Conservation (phyloP, 1,139 yeast species). For the Hanseniaspora gamundiae region DNA sequence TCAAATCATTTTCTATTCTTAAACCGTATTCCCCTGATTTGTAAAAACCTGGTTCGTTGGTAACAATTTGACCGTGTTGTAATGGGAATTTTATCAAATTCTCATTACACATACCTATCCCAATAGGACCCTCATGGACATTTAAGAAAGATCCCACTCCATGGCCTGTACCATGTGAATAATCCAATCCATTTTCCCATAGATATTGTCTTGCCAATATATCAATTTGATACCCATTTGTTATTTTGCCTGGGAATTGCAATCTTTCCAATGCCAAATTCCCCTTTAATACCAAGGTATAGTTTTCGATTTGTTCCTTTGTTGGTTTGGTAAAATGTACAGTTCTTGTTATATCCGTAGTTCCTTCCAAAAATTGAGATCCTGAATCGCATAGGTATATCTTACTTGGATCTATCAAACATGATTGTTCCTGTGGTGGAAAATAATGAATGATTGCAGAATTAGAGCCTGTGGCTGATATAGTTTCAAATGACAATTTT, state of each 20-base stretch:
- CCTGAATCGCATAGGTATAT: conserved; percentile 88
- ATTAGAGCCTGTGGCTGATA: conserved; percentile 85
- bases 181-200: conserved; percentile 83
- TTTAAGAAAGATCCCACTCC: conserved; percentile 91
- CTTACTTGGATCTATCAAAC: conserved; percentile 62
- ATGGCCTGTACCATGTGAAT: conserved; percentile 94
- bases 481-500: conserved; percentile 85
- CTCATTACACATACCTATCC: conserved; percentile 56
- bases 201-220: conserved; percentile 78
- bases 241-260: conserved; percentile 77
- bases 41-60: conserved; percentile 95
- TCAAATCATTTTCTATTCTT: conserved; percentile 74
- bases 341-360: conserved; percentile 94
- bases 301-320: conserved; percentile 55
- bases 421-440: conserved; percentile 50
- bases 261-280: conserved; percentile 68
- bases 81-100: conserved; percentile 25
- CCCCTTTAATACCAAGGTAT: conserved; percentile 87
- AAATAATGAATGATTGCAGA: conserved; percentile 89
- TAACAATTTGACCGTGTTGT: conserved; percentile 56
- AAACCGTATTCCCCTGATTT: conserved; percentile 90
- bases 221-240: conserved; percentile 67
- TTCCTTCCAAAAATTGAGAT: conserved; percentile 87
- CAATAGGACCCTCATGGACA: conserved; percentile 95
- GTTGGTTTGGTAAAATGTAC: conserved; percentile 67